Conservation (phyloP, 352 stramenopile species). For the Phytophthora citrophthora region DNA sequence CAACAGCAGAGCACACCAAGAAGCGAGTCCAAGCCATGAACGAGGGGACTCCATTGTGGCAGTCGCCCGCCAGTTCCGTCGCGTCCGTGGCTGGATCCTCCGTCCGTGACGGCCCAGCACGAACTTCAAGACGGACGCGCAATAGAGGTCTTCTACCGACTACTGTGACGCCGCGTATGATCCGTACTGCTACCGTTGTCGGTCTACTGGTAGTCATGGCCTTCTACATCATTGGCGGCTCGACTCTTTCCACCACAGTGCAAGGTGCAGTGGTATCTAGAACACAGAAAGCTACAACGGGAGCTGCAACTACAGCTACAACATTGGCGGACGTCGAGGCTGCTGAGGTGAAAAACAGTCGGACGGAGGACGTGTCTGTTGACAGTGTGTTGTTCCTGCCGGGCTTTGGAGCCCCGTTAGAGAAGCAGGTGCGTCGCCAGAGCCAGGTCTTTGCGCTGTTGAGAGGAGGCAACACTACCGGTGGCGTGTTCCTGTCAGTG, state of each 20-base stretch:
- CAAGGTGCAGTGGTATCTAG: conserved; percentile 5
- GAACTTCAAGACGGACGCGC: conserved; percentile 1
- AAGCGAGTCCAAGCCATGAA: conserved; percentile 35
- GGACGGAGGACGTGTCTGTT: conserved; percentile 8
- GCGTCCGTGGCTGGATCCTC: conserved; percentile 24
- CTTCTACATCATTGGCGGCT: conserved; percentile 31
- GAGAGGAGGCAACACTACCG: conserved; percentile 1
- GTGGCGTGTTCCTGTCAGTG: conserved; percentile 9
- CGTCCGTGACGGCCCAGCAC: conserved; percentile 14
- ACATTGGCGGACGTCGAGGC: neutral
- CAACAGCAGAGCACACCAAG: conserved; percentile 2
- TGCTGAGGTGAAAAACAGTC: conserved; percentile 14
- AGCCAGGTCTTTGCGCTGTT: conserved; percentile 6
- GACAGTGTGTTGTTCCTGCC: conserved; percentile 70
- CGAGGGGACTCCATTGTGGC: conserved; percentile 57
- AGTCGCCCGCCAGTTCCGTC: conserved; percentile 26
- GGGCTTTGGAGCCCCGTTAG: conserved; percentile 68
- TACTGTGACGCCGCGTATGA: conserved; percentile 24
- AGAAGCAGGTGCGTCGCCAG: conserved; percentile 59
- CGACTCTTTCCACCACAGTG: conserved; percentile 14
- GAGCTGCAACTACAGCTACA: neutral
- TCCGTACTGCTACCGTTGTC: conserved; percentile 26
- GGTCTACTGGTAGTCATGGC: conserved; percentile 36
- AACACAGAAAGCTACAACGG: conserved; percentile 4
- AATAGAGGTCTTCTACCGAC: neutral